Evolutionary conservation across 495 filamentous ascomycete species (phyloP).

Genomic region (Xylaria telfairii): DNA sequence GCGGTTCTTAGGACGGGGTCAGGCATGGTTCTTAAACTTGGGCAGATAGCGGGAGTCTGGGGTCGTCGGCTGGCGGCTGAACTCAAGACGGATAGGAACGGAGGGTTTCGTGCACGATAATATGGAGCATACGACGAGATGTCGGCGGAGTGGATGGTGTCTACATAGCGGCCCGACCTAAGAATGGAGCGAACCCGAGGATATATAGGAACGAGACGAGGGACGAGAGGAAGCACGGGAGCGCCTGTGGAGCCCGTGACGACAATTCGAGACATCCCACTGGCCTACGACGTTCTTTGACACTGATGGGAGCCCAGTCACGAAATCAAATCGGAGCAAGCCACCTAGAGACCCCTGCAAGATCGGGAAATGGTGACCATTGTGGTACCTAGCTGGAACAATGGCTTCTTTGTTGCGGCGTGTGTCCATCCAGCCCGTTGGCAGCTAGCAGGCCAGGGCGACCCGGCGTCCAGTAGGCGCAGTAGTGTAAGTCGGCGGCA

Average conservation of each 20-base stretch:
- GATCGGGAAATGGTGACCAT: slow-evolving; percentile 35
- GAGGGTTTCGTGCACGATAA: slow-evolving; percentile 39
- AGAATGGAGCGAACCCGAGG: slow-evolving; percentile 41
- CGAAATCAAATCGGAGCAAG: slow-evolving; percentile 48
- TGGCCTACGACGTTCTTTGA: slow-evolving; percentile 35
- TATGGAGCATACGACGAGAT: slow-evolving; percentile 41
- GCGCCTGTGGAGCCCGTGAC: slow-evolving; percentile 39
- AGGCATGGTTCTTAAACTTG: slow-evolving; percentile 55
- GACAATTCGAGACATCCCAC: slow-evolving; percentile 42
- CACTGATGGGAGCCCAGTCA: slow-evolving; percentile 39
- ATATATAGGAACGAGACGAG: slow-evolving; percentile 43
- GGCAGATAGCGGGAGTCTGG: slow-evolving; percentile 25
- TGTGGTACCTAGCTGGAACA: slow-evolving; percentile 19
- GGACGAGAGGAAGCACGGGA: slow-evolving; percentile 21
- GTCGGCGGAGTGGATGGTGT: slow-evolving; percentile 34
- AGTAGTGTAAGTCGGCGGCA: slow-evolving; percentile 15
- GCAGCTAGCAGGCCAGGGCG: too few species aligned
- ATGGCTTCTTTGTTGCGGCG: slow-evolving; percentile 20
- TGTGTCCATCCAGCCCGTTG: background rate
- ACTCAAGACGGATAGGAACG: slow-evolving; percentile 36
- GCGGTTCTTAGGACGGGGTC: slow-evolving; percentile 55
- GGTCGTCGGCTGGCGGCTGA: slow-evolving; percentile 29
- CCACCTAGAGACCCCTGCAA: slow-evolving; percentile 36
- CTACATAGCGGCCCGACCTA: slow-evolving; percentile 38
- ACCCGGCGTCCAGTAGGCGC: too few species aligned